Base-by-base conservation (phyloP, 2,329 filamentous ascomycete species). In the Biscogniauxia mediterranea region DNA sequence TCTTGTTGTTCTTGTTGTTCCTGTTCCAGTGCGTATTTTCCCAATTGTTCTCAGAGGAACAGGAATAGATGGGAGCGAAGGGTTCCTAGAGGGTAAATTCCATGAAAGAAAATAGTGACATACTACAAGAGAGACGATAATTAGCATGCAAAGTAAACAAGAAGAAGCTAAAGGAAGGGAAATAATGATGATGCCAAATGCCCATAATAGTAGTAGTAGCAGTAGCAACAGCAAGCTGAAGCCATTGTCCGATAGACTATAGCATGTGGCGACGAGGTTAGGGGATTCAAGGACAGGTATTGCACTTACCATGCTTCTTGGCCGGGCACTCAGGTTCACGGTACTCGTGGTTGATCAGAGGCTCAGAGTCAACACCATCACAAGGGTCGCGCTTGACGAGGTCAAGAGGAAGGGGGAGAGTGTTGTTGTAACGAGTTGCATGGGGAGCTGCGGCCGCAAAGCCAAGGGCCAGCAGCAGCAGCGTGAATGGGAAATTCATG, bases 271-370 rank as follows among this genome's bases (percentile, higher is more conserved):
- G 28, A 32, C 7, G 21, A 26, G 28, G n/a, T n/a, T 17, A 21
- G 52, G 49, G 32, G 38, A 59, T 32, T 32, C 28, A 32, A 5
- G 46, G 51, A 19, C 46, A 42, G 42, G 51, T 52, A 1, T 26
- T 20, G 15, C 32, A 38, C 17, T 55, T 53, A n/a, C 38, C 38
- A 46, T 21, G 25, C n/a, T 38, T 46, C 6, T 25, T 32, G 23
- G 57, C 38, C 5, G 53, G 53, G 17, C 57, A 55, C 13, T 46
- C 57, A 23, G 8, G 25, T 2, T 15, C 25, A 11, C 17, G 6
- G 28, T 59, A 55, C n/a, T 59, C 57, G 26, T 59, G 57, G 38
- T 55, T 55, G 52, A 59, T 23, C 20, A 55, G 21, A 49, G 53
- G 57, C 1, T n/a, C 6, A n/a, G 52, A 25, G 13, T 20, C 26